A percentile compares a stretch with the other conserved stretches of the same genome.
phyloP scores from a whole-genome alignment of 108 stramenopile genomes.

The Parietichytrium sp. region DNA sequence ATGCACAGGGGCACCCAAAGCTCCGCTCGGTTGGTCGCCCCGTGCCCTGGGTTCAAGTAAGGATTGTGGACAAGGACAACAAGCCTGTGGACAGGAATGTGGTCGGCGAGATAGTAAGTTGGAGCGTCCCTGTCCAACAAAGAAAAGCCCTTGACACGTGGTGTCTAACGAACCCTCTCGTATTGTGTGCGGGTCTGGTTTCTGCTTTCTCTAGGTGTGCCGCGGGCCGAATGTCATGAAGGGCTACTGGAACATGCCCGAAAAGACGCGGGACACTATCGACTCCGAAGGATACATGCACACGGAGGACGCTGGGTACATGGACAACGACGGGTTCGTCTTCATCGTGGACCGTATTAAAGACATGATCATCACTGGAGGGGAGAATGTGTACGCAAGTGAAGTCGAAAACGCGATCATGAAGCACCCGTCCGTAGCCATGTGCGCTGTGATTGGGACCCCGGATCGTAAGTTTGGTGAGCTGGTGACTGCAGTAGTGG shows the following conservation, averaged over 20 bases:
- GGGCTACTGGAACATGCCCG: neutral
- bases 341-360: conserved; percentile 94
- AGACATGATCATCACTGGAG: conserved; percentile 92
- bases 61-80: neutral
- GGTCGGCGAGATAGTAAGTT: neutral
- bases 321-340: neutral
- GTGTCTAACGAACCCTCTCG: no score
- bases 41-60: neutral
- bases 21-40: neutral
- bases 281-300: neutral
- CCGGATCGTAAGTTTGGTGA: no score
- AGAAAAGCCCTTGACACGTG: no score
- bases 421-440: neutral
- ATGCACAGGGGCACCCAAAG: no score
- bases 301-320: neutral
- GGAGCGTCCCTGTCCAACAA: no score
- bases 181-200: no score
- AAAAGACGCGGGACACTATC: neutral
- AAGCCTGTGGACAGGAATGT: neutral
- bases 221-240: neutral
- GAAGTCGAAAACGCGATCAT: conserved; percentile 84
- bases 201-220: no score
- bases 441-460: no score
- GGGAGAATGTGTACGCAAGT: conserved; percentile 77
- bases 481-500: no score